Conservation (phyloP, 106 monocot species). For the Dactylorhiza incarnata region DNA sequence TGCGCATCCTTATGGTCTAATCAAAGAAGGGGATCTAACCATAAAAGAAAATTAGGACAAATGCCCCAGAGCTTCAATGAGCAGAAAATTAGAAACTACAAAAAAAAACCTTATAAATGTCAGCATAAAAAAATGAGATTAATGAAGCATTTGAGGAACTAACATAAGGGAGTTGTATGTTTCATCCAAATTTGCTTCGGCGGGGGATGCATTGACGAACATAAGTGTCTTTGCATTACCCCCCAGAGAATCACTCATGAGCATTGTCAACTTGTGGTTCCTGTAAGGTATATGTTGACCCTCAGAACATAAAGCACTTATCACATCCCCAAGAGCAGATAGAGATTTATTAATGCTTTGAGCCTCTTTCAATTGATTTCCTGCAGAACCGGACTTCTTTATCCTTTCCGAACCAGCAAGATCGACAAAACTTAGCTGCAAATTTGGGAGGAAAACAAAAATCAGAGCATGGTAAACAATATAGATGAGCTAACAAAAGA, state of each 20-base stretch:
- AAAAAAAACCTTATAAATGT: background rate
- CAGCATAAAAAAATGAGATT: background rate
- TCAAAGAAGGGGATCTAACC: too few species aligned
- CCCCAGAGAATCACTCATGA: constrained; percentile 98
- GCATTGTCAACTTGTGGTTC: constrained; percentile 96
- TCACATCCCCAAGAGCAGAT: constrained; percentile 92
- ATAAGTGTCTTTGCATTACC: constrained; percentile 99
- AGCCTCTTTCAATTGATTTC: constrained; percentile 90
- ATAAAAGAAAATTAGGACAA: too few species aligned
- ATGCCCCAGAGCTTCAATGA: background rate
- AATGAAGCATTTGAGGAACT: constrained; percentile 10
- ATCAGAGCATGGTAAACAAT: background rate
- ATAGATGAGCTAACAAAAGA: background rate
- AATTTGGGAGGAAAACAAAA: background rate
- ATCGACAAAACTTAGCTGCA: constrained; percentile 99
- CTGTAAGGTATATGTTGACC: constrained; percentile 94
- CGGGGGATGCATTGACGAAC: constrained; percentile 96
- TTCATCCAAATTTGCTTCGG: constrained; percentile 87
- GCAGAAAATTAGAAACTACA: background rate
- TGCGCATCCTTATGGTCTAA: too few species aligned
- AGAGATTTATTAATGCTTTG: constrained; percentile 98
- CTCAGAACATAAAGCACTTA: constrained; percentile 85
- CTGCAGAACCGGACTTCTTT: constrained; percentile 87
- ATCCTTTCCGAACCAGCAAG: constrained; percentile 98
- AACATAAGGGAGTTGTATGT: constrained; percentile 86